Conservation (phyloP, 2,329 filamentous ascomycete species). For the Aspergillaceae sp. region DNA sequence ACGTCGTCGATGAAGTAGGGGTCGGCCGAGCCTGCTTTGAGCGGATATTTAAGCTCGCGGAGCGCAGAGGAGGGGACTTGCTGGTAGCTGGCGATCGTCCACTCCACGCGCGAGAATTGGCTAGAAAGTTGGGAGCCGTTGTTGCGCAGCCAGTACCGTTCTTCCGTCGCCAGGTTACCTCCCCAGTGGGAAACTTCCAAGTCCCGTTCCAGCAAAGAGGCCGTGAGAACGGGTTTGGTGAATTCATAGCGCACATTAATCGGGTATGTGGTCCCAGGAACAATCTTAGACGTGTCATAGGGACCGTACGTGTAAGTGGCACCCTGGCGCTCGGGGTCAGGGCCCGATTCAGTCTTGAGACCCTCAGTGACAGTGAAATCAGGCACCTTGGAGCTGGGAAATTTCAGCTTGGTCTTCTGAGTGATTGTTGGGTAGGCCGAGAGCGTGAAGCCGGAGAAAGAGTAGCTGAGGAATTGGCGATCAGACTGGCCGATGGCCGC, state of each 20-base stretch:
- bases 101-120: slow-evolving; percentile 69
- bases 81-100: slow-evolving; percentile 64
- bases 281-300: slow-evolving; percentile 60
- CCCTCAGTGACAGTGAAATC: slow-evolving; percentile 70
- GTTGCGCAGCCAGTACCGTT: slow-evolving; percentile 83
- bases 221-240: slow-evolving; percentile 79
- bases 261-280: slow-evolving; percentile 65
- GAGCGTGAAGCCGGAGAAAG: slow-evolving; percentile 75
- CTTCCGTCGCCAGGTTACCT: slow-evolving; percentile 89
- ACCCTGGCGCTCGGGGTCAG: slow-evolving; percentile 73
- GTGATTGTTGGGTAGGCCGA: slow-evolving; percentile 79
- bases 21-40: slow-evolving; percentile 70
- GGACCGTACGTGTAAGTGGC: slow-evolving; percentile 82
- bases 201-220: slow-evolving; percentile 73
- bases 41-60: slow-evolving; percentile 70
- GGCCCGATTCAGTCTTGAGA: slow-evolving; percentile 51
- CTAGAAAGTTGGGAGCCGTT: slow-evolving; percentile 68
- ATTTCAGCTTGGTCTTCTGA: slow-evolving; percentile 96
- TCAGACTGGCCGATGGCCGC: slow-evolving; percentile 74
- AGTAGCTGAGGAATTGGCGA: slow-evolving; percentile 76
- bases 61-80: slow-evolving; percentile 69
- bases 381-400: slow-evolving; percentile 66
- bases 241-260: slow-evolving; percentile 86
- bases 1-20: slow-evolving; percentile 95
- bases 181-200: slow-evolving; percentile 97